These are phyloP conservation scores for Pharus latifolius DNA, from an alignment of 176 grass and related monocot genomes.

Conservation along the genomic window DNA sequence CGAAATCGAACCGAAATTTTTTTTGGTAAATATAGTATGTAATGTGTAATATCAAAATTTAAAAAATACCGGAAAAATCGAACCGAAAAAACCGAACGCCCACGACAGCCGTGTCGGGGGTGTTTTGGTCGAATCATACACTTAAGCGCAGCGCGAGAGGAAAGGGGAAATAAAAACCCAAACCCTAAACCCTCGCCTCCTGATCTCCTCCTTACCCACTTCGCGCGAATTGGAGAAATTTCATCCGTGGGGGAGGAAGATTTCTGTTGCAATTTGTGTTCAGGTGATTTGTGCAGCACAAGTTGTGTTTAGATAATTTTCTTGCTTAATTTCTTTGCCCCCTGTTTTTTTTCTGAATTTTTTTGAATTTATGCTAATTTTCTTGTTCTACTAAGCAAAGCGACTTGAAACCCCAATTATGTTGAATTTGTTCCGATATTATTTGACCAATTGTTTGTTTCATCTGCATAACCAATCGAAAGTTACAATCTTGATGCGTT, in stretches of 20 bases:
- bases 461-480: neutral
- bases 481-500: neutral
- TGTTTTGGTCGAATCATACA: constrained; percentile 3
- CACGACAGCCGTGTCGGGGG: no score
- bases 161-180: neutral
- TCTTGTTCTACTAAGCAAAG: neutral
- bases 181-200: constrained; percentile 27
- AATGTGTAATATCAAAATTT: no score
- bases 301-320: neutral
- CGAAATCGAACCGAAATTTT: no score
- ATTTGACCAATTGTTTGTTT: no score
- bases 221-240: neutral
- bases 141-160: neutral
- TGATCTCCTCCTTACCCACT: neutral
- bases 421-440: no score
- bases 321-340: no score
- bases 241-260: neutral
- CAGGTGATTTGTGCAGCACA: neutral
- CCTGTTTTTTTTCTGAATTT: no score
- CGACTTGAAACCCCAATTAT: neutral
- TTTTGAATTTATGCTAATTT: neutral
- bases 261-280: neutral
- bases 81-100: no score
- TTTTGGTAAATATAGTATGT: no score
- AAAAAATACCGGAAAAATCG: no score